Conservation (phyloP, 768 basidiomycete species). For the Calocybe gangraenosa region DNA sequence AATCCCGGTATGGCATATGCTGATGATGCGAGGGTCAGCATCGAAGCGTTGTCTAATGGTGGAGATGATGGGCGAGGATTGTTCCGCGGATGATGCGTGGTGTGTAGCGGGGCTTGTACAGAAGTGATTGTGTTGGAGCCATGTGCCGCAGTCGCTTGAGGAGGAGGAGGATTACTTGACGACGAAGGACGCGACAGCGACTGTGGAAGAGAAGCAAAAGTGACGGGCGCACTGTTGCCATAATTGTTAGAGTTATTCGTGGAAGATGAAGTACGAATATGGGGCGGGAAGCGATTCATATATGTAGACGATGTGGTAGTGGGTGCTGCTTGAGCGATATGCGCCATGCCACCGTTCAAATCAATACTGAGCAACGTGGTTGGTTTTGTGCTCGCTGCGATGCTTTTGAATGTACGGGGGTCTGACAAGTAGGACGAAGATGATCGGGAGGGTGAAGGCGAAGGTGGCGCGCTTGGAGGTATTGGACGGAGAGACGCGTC, state of each 20-base stretch:
- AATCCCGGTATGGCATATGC: slow-evolving; percentile 74
- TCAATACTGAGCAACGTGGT: slow-evolving; percentile 94
- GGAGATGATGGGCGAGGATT: slow-evolving; percentile 93
- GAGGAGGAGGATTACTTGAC: slow-evolving; percentile 21
- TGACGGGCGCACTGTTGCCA: slow-evolving; percentile 55
- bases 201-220: slow-evolving; percentile 67
- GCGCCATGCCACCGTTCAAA: slow-evolving; percentile 75
- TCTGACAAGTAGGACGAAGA: slow-evolving; percentile 83
- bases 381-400: slow-evolving; percentile 88
- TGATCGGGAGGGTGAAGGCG: slow-evolving; percentile 79
- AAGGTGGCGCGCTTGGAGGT: slow-evolving; percentile 84
- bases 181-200: slow-evolving; percentile 44
- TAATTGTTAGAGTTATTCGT: slow-evolving; percentile 42
- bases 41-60: slow-evolving; percentile 87
- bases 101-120: slow-evolving; percentile 84
- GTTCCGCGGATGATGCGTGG: slow-evolving; percentile 89
- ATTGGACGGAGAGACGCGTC: slow-evolving; percentile 90
- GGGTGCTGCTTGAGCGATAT: slow-evolving; percentile 85
- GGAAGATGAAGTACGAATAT: slow-evolving; percentile 61
- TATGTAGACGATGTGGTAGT: slow-evolving; percentile 48
- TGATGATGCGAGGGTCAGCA: slow-evolving; percentile 90
- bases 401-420: slow-evolving; percentile 76
- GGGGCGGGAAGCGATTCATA: slow-evolving; percentile 46
- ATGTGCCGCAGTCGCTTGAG: slow-evolving; percentile 21
- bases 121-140: slow-evolving; percentile 23